Base-by-base conservation (phyloP, 2,329 filamentous ascomycete species). In the Neofusicoccum sp. region DNA sequence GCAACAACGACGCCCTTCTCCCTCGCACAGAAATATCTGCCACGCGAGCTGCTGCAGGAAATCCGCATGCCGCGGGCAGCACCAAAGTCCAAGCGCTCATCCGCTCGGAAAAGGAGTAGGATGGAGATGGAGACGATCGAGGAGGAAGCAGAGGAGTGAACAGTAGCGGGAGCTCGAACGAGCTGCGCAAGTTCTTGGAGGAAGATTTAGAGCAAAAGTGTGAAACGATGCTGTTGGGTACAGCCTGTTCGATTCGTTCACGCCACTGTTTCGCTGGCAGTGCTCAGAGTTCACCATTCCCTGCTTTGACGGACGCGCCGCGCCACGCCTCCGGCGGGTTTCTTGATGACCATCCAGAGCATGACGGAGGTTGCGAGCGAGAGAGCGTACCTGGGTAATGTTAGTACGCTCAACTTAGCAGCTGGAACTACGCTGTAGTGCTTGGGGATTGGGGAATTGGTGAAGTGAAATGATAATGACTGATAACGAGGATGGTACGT, bases 331-430 rank as follows among this genome's bases (percentile, higher is more conserved):
- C 88, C 86, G 8, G 91, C 82, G 12, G 92, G 91, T 76, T 93
- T 96, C 75, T 90, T 92, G 63, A 96, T 80, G 38, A 99, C 87
- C 90, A 98, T 93, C 84, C 89, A 96, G 71, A 99, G 81, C 95
- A 99, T 99, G 71, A 99, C 85, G 11, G 91, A 87, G 40, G 95
- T 99, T 61, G 93, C 93, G 41, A 89, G 75, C 61, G 86, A 89
- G 65, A 96, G 83, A 64, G 89, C 90, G 72, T 96, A 97, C 92
- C 92, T 96, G 66, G 30, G 14, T 28, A 14, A 28, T 4, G 20
- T 56, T 9, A 43, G 30, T 40, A 4, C 24, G 7, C 43, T 33
- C 30, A 8, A n/a, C 24, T 26, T 16, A 41, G 51, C 26, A 44
- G 58, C 58, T 51, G 48, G 40, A 61, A 47, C 14, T 20, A 7